Conservation (phyloP, 495 filamentous ascomycete genomes). For the Bryoglossum gracile region DNA sequence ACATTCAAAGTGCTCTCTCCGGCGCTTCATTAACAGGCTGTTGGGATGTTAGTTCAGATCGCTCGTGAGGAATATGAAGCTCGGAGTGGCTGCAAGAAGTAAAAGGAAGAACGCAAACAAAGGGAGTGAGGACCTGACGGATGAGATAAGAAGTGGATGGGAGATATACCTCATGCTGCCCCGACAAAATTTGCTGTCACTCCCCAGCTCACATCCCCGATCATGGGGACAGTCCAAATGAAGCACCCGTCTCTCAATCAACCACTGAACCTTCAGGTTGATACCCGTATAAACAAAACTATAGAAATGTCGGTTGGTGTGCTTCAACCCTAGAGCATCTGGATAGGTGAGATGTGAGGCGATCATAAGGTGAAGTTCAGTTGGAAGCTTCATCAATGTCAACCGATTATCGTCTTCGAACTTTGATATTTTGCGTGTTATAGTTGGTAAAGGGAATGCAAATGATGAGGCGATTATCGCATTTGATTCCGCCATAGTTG, state of each 20-base stretch:
- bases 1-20: slow-evolving; percentile 46
- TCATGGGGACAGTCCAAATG: slow-evolving; percentile 46
- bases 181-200: slow-evolving; percentile 44
- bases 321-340: slow-evolving; percentile 54
- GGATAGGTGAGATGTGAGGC: slow-evolving; percentile 46
- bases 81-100: not conserved
- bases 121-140: too few relatives aligned
- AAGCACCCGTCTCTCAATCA: slow-evolving; percentile 48
- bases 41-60: not conserved
- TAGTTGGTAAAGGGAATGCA: too few relatives aligned
- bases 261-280: slow-evolving; percentile 58
- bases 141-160: not conserved
- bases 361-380: slow-evolving; percentile 55
- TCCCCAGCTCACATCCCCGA: slow-evolving; percentile 41
- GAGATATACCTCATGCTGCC: slow-evolving; percentile 40
- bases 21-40: slow-evolving; percentile 45
- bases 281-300: slow-evolving; percentile 58
- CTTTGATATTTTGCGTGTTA: too few relatives aligned
- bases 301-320: slow-evolving; percentile 56
- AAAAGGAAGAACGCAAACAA: not conserved
- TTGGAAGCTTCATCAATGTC: slow-evolving; percentile 42
- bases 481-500: too few relatives aligned
- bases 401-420: too few relatives aligned
- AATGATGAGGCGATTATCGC: too few relatives aligned
- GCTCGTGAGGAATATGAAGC: too few relatives aligned